These are phyloP conservation scores for Pseudozyma sp. DNA, from an alignment of 1,284 basidiomycete genomes.

Conservation along the genomic window DNA sequence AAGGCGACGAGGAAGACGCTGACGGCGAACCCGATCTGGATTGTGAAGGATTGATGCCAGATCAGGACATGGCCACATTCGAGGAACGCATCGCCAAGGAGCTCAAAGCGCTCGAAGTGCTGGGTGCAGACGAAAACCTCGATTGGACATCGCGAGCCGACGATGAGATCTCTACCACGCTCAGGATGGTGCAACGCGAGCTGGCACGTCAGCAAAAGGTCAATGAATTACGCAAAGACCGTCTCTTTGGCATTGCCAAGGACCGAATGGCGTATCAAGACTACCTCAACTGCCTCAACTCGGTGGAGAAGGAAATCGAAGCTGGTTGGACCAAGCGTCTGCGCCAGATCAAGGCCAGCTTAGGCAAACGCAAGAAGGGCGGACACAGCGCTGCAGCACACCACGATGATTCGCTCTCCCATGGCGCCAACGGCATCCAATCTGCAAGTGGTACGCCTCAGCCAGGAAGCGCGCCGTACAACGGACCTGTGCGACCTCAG, in stretches of 20 bases:
- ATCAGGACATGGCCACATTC: slow-evolving; percentile 72
- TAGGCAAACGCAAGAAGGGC: slow-evolving; percentile 64
- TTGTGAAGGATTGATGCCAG: slow-evolving; percentile 29
- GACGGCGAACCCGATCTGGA: slow-evolving; percentile 41
- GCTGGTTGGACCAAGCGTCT: slow-evolving; percentile 63
- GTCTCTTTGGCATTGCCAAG: slow-evolving; percentile 81
- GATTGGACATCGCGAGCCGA: slow-evolving; percentile 72
- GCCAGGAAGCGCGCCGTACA: slow-evolving; percentile 34
- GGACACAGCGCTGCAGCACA: slow-evolving; percentile 26
- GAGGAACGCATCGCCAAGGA: slow-evolving; percentile 74
- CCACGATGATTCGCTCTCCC: slow-evolving; percentile 37
- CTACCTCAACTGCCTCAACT: slow-evolving; percentile 58
- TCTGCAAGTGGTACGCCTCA: slow-evolving; percentile 38
- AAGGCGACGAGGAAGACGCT: slow-evolving; percentile 45
- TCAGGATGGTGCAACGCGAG: slow-evolving; percentile 87
- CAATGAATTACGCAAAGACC: slow-evolving; percentile 84
- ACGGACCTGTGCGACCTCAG: slow-evolving; percentile 58
- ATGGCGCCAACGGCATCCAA: slow-evolving; percentile 32
- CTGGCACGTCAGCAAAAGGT: slow-evolving; percentile 80
- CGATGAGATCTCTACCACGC: slow-evolving; percentile 89
- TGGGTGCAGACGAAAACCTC: slow-evolving; percentile 71
- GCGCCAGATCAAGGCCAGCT: slow-evolving; percentile 64
- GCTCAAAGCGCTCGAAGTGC: slow-evolving; percentile 72
- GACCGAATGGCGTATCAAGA: slow-evolving; percentile 85
- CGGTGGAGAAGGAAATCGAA: slow-evolving; percentile 68